These are phyloP conservation scores for Phytophthora citrophthora DNA, from an alignment of 352 stramenopile genomes.

Conservation along the genomic window DNA sequence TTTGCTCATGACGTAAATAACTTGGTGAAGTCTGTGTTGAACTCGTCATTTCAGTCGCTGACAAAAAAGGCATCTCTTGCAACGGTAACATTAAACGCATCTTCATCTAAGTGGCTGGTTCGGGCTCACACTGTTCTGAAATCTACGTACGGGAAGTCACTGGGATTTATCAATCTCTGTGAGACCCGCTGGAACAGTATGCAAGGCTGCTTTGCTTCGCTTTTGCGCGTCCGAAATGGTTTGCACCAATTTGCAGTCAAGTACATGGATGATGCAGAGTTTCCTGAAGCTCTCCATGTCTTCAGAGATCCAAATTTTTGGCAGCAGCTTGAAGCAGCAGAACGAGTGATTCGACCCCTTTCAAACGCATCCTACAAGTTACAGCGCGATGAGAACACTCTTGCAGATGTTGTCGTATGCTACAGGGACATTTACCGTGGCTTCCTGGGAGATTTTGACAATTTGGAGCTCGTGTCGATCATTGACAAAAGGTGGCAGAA, in stretches of 20 bases:
- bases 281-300: neutral
- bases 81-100: neutral
- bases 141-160: neutral
- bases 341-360: neutral
- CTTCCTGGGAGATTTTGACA: too few species aligned
- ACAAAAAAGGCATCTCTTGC: too few species aligned
- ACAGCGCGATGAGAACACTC: neutral
- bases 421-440: neutral
- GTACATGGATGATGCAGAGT: neutral
- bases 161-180: neutral
- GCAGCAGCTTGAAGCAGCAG: neutral
- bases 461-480: too few species aligned
- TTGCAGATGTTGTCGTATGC: neutral
- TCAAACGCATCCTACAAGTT: neutral
- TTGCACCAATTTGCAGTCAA: neutral
- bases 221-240: neutral
- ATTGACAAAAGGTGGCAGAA: too few species aligned
- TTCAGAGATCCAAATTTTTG: constrained; percentile 1
- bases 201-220: neutral
- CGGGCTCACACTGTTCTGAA: neutral
- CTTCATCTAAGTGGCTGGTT: neutral
- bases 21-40: too few species aligned
- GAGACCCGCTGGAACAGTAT: neutral
- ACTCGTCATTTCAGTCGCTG: too few species aligned
- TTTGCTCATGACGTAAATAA: too few species aligned